Evolutionary conservation across 2,329 filamentous ascomycete genomes (phyloP).

Genomic region (Tolypocladium endophyticum): DNA sequence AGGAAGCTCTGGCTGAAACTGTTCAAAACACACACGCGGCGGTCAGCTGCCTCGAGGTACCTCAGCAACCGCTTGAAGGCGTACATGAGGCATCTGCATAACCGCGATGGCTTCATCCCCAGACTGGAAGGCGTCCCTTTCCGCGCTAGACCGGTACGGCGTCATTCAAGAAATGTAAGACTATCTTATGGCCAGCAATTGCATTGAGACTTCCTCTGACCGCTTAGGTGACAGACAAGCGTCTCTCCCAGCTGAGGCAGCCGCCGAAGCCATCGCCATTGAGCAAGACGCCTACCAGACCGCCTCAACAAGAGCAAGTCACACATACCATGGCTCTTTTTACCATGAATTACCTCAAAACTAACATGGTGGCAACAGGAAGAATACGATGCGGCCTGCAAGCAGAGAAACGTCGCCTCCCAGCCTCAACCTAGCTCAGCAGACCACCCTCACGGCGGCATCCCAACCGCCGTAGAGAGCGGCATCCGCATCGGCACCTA

Average conservation of each 20-base stretch:
- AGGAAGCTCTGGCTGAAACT: neutral
- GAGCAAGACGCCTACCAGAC: conserved; percentile 55
- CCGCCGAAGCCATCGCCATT: conserved; percentile 45
- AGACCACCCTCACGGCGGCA: neutral
- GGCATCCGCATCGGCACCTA: conserved; percentile 44
- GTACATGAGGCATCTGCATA: neutral
- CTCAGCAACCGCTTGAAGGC: neutral
- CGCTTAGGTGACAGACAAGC: conserved; percentile 13
- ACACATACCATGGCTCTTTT: neutral
- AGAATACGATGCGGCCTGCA: conserved; percentile 42
- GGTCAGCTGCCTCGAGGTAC: neutral
- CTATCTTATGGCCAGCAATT: too few species aligned
- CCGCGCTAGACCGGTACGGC: conserved; percentile 50
- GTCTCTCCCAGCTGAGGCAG: conserved; percentile 16
- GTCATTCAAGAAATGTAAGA: conserved; percentile 42
- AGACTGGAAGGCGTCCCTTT: conserved; percentile 41
- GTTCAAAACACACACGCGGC: neutral
- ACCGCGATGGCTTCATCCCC: conserved; percentile 3
- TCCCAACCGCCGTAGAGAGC: neutral
- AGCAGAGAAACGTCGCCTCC: neutral
- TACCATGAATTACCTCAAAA: neutral
- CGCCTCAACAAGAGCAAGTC: conserved; percentile 46
- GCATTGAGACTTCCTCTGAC: neutral
- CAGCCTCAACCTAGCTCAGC: neutral
- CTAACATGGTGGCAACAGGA: conserved; percentile 30